Percentiles rank a stretch among this genome's conserved stretches.
Conservation (phyloP, 75 land plant species). For the Picea sitchensis region DNA sequence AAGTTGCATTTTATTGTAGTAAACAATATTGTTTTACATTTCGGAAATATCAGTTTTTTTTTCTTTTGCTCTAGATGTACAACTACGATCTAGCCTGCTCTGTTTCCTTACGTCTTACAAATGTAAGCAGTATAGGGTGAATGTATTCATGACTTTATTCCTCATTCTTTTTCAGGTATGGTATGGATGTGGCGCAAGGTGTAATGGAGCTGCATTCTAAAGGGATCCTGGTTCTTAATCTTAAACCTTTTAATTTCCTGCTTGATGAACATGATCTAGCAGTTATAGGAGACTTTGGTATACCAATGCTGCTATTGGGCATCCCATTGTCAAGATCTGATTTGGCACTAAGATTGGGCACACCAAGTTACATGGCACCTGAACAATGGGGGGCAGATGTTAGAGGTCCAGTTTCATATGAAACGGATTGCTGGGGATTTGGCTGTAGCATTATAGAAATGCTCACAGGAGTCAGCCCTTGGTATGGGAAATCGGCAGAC, state of each 20-base stretch:
- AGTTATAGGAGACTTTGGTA: constrained; percentile 80
- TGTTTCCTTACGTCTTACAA: background rate
- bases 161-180: constrained; percentile 51
- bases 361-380: constrained; percentile 98
- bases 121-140: background rate
- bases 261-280: constrained; percentile 71
- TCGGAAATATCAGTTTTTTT: background rate
- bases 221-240: constrained; percentile 79
- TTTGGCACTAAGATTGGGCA: constrained; percentile 63
- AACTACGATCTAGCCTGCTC: background rate
- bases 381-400: constrained; percentile 92
- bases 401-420: constrained; percentile 85
- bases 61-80: background rate
- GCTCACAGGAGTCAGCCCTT: constrained; percentile 85
- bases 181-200: constrained; percentile 63
- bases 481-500: constrained; percentile 56
- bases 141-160: background rate
- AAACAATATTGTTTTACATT: no score
- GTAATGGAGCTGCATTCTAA: constrained; percentile 77
- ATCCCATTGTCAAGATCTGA: constrained; percentile 45
- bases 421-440: constrained; percentile 98
- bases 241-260: constrained; percentile 89
- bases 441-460: constrained; percentile 92
- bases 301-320: constrained; percentile 68
- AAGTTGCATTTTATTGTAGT: no score